These are phyloP conservation scores for Trifolium dubium DNA, from an alignment of 306 rosid genomes.

Conservation along the genomic window DNA sequence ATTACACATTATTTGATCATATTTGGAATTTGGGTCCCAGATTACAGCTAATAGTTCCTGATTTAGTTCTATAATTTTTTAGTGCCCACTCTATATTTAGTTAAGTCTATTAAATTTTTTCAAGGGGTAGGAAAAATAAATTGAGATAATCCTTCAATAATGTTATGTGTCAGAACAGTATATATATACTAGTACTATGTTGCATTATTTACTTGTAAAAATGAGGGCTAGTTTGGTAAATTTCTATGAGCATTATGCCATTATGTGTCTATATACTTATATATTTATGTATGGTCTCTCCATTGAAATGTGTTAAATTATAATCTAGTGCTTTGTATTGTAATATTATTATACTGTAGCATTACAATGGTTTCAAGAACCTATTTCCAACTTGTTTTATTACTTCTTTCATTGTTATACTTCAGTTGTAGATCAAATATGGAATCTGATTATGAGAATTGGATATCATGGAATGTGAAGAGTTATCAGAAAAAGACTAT, in stretches of 20 bases:
- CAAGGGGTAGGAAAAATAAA: neutral
- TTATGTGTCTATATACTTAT: neutral
- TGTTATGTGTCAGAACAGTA: neutral
- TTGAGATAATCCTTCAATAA: neutral
- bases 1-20: neutral
- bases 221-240: constrained; percentile 34
- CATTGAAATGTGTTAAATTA: constrained; percentile 14
- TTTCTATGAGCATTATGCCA: neutral
- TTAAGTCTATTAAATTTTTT: neutral
- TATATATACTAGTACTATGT: neutral
- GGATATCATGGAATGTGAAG: constrained; percentile 64
- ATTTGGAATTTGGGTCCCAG: constrained; percentile 48
- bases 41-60: constrained; percentile 7
- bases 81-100: constrained; percentile 30
- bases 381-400: constrained; percentile 30
- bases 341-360: neutral
- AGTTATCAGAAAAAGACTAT: constrained; percentile 36
- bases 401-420: constrained; percentile 40
- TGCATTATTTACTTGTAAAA: neutral
- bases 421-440: constrained; percentile 25
- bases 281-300: neutral
- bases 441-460: constrained; percentile 45
- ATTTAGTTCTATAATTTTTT: constrained; percentile 31
- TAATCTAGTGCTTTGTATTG: neutral
- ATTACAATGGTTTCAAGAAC: constrained; percentile 50